Percentiles rank a stretch among this genome's conserved stretches.
Conservation (phyloP, 2,329 filamentous ascomycete species). For the Beauveria rudraprayagi region DNA sequence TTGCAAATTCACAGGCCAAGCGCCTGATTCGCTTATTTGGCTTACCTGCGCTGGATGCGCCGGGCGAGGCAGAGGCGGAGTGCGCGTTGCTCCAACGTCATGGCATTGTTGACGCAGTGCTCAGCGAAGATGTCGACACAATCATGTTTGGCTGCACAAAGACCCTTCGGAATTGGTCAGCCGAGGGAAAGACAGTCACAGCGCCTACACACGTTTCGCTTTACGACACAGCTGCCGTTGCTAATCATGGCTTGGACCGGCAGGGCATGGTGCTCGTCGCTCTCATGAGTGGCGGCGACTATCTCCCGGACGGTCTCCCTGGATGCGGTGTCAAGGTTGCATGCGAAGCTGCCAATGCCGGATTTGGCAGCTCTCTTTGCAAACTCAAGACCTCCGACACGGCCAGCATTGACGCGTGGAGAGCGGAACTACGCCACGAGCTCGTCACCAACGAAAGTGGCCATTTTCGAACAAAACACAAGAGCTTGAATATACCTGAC, state of each 20-base stretch:
- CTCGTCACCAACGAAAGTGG: constrained; percentile 76
- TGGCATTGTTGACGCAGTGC: constrained; percentile 82
- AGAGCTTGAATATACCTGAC: constrained; percentile 65
- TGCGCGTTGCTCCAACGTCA: constrained; percentile 77
- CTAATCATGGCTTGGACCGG: constrained; percentile 57
- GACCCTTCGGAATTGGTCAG: constrained; percentile 75
- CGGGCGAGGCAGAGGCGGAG: constrained; percentile 92
- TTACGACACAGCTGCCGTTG: constrained; percentile 58
- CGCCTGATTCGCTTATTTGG: constrained; percentile 77
- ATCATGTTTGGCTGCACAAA: constrained; percentile 89
- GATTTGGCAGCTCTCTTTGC: constrained; percentile 73
- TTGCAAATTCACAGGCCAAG: constrained; percentile 71
- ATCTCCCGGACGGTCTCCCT: constrained; percentile 78
- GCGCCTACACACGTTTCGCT: constrained; percentile 78
- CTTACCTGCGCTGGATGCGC: constrained; percentile 76
- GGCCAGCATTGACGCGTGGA: constrained; percentile 59
- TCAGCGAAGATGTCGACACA: constrained; percentile 95
- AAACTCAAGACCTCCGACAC: constrained; percentile 51
- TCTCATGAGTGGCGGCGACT: constrained; percentile 92
- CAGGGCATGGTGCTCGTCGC: constrained; percentile 92
- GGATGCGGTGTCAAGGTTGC: constrained; percentile 83
- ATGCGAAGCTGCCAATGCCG: constrained; percentile 80
- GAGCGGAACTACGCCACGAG: constrained; percentile 62
- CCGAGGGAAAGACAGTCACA: constrained; percentile 58
- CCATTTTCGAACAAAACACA: constrained; percentile 70